Conservation (phyloP, 2,329 filamentous ascomycete species). For the Colletotrichum lindemuthianum region DNA sequence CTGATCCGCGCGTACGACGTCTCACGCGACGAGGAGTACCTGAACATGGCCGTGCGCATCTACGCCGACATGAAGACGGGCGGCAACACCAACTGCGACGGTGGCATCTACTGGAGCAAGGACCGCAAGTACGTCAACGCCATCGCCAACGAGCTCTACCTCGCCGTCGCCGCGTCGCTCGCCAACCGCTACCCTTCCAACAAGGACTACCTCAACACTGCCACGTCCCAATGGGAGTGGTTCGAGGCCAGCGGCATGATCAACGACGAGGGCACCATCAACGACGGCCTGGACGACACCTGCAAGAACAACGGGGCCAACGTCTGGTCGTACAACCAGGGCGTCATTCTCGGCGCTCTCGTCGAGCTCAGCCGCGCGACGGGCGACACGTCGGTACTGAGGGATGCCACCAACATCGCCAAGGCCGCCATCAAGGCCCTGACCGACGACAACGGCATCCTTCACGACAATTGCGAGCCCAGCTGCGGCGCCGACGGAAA, state of each 20-base stretch:
- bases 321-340: slow-evolving; percentile 68
- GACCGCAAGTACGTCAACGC: slow-evolving; percentile 61
- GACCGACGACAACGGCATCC: slow-evolving; percentile 55
- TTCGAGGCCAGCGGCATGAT: slow-evolving; percentile 62
- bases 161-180: slow-evolving; percentile 62
- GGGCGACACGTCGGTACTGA: slow-evolving; percentile 52
- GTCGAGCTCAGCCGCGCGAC: slow-evolving; percentile 61
- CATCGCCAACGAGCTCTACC: slow-evolving; percentile 68
- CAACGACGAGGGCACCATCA: slow-evolving; percentile 60
- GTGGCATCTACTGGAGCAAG: slow-evolving; percentile 68
- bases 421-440: slow-evolving; percentile 60
- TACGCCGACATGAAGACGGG: slow-evolving; percentile 67
- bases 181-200: slow-evolving; percentile 56
- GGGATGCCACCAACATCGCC: slow-evolving; percentile 59
- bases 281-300: slow-evolving; percentile 59
- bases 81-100: slow-evolving; percentile 58
- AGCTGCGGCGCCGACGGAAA: slow-evolving; percentile 60
- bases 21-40: slow-evolving; percentile 61
- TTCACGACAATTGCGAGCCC: slow-evolving; percentile 60
- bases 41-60: slow-evolving; percentile 61
- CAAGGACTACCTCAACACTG: slow-evolving; percentile 58
- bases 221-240: slow-evolving; percentile 63
- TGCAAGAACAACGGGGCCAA: slow-evolving; percentile 63
- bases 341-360: slow-evolving; percentile 65
- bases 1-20: slow-evolving; percentile 67